Evolutionary conservation across 1,139 yeast genomes (phyloP).

Genomic region (Candida sp.): DNA sequence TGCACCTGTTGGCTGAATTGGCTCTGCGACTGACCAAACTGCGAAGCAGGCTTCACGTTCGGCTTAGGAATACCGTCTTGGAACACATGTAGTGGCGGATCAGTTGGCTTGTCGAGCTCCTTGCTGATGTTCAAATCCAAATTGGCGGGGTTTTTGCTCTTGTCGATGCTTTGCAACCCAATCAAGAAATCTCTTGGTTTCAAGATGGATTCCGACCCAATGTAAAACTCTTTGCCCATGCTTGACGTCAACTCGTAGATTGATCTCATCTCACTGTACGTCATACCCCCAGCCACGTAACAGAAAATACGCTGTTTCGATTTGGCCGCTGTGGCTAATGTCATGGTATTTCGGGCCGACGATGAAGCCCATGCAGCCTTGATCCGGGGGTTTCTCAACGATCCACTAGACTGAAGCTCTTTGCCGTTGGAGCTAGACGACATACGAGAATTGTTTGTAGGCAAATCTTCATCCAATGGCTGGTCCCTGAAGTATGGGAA

Average conservation of each 20-base stretch:
- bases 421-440: conserved; percentile 21
- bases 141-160: conserved; percentile 32
- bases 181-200: conserved; percentile 63
- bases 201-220: conserved; percentile 83
- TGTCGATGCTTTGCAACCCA: conserved; percentile 48
- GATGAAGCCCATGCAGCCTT: conserved; percentile 82
- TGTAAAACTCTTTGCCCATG: conserved; percentile 72
- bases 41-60: conserved; percentile 1
- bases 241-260: conserved; percentile 71
- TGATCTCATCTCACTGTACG: conserved; percentile 80
- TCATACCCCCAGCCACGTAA: conserved; percentile 89
- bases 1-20: conserved; percentile 8
- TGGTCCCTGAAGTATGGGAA: conserved; percentile 84
- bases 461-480: conserved; percentile 64
- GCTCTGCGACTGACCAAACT: conserved; percentile 4
- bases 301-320: conserved; percentile 76
- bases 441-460: conserved; percentile 15
- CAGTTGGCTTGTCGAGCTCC: conserved; percentile 24
- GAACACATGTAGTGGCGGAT: conserved; percentile 41
- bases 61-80: conserved; percentile 25
- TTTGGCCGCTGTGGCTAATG: conserved; percentile 18
- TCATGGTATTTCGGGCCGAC: conserved; percentile 8
- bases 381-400: conserved; percentile 75
- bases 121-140: conserved; percentile 37
- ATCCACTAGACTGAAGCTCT: conserved; percentile 19